These are phyloP conservation scores for Diaporthe sp. DNA, from an alignment of 2,329 filamentous ascomycete species.

Conservation along the genomic window DNA sequence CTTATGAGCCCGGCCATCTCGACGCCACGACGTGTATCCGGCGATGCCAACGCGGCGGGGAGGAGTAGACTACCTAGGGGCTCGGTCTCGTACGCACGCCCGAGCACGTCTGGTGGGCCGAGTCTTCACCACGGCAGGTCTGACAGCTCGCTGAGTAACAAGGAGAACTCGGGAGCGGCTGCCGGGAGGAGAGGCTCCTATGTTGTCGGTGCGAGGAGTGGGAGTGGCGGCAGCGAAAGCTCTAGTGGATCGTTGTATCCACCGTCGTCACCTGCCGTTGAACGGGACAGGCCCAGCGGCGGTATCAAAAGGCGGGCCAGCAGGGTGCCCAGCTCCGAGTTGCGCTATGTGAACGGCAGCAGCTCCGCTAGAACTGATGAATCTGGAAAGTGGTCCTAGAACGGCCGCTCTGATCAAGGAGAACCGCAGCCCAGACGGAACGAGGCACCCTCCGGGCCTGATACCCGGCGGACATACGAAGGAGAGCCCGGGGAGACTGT, in stretches of 20 bases:
- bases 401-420: conserved; percentile 22
- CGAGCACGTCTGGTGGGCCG: conserved; percentile 45
- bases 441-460: background rate
- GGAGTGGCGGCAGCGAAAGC: conserved; percentile 37
- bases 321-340: conserved; percentile 40
- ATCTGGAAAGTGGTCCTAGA: conserved; percentile 41
- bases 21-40: conserved; percentile 32
- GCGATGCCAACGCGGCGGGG: conserved; percentile 31
- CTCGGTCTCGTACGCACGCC: conserved; percentile 47
- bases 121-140: conserved; percentile 43
- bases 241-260: conserved; percentile 32
- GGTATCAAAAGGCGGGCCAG: conserved; percentile 40
- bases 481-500: background rate
- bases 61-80: conserved; percentile 50
- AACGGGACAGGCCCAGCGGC: conserved; percentile 34
- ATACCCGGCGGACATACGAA: background rate
- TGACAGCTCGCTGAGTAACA: conserved; percentile 47
- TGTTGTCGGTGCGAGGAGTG: conserved; percentile 34
- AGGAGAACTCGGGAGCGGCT: conserved; percentile 44
- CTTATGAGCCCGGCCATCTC: conserved; percentile 37
- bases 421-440: conserved; percentile 2
- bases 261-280: conserved; percentile 38
- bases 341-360: conserved; percentile 35
- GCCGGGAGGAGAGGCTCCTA: conserved; percentile 35
- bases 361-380: conserved; percentile 34